phyloP scores from a whole-genome alignment of 176 grass and related monocot genomes.

The Alopecurus myosuroides region DNA sequence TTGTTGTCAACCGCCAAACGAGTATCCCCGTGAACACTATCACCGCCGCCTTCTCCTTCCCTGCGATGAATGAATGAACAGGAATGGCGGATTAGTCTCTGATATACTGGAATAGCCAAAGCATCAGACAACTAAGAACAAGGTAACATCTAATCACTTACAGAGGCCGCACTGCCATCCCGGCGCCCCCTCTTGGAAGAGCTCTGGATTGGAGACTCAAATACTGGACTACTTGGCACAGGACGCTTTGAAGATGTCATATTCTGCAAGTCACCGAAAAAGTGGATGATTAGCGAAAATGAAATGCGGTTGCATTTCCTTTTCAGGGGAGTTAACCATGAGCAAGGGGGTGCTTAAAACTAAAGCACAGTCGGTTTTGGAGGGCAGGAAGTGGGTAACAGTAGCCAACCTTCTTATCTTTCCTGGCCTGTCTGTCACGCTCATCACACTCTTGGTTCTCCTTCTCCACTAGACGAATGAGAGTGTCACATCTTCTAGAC shows the following conservation, averaged over 20 bases:
- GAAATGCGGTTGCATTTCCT: background rate
- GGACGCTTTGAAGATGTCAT: conserved; percentile 58
- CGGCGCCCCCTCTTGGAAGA: conserved; percentile 52
- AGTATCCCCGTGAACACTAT: background rate
- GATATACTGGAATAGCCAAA: background rate
- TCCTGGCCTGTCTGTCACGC: conserved; percentile 57
- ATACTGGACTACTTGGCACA: conserved; percentile 30
- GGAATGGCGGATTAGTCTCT: background rate
- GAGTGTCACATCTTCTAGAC: conserved; percentile 68
- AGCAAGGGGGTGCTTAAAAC: background rate
- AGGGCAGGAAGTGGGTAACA: background rate
- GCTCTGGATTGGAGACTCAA: conserved; percentile 43
- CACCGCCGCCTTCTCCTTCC: conserved; percentile 30
- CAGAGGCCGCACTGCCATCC: conserved; percentile 47
- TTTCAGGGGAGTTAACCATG: background rate
- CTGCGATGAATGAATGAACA: background rate
- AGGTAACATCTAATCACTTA: conserved; percentile 5
- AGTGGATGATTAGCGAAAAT: background rate
- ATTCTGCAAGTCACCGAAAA: conserved; percentile 28
- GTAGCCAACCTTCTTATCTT: conserved; percentile 62
- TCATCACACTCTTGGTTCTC: conserved; percentile 78
- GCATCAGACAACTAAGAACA: background rate
- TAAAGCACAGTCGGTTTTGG: background rate
- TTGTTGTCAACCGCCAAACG: background rate
- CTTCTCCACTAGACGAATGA: conserved; percentile 77